Evolutionary conservation across 345 rosid genomes (phyloP), one percentile per base, ranked within the genome.

Genomic region (Durio zibethinus): DNA sequence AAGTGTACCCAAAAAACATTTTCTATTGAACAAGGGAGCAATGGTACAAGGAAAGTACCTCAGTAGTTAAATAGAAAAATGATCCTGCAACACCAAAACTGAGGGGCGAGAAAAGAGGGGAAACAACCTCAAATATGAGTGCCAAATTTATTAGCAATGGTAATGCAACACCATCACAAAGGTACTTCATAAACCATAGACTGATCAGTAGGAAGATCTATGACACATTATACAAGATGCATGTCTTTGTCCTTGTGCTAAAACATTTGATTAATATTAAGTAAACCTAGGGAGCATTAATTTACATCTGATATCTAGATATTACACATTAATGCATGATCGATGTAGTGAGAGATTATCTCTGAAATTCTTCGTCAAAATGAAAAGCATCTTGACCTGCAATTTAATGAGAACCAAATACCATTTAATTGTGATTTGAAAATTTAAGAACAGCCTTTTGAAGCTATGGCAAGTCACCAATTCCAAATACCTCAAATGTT

Each of bases 141-240:
- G 57, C 15, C 57, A 47, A 47, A 47, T 45, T 68, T 56, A 56
- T 21, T 21, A 7, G 25, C 48, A 36, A 54, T 16, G 23, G 29
- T 15, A 45, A 69, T 45, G 38, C 56, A 45, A 16, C 47, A 53
- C 57, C 73, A 45, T 16, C 1, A 27, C 73, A 69, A 43, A 72
- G 27, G 33, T 5, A 18, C 43, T 52, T 72, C 75, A n/a, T 29
- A 52, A 72, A 72, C 20, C 18, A 61, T 12, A 29, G 61, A 62
- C 29, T 72, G 60, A n/a, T 68, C 56, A 7, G 25, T 25, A 20
- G 9, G 27, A 72, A 10, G 60, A 43, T 71, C n/a, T 11, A 20
- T 33, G 61, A 72, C 76, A 53, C 18, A 54, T 35, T 72, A 52
- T 72, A 53, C 40, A 33, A 72, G n/a, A 33, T n/a, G 45, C 18